Evolutionary conservation across 495 filamentous ascomycete genomes (phyloP).

Genomic region (Hypoxylon fragiforme): DNA sequence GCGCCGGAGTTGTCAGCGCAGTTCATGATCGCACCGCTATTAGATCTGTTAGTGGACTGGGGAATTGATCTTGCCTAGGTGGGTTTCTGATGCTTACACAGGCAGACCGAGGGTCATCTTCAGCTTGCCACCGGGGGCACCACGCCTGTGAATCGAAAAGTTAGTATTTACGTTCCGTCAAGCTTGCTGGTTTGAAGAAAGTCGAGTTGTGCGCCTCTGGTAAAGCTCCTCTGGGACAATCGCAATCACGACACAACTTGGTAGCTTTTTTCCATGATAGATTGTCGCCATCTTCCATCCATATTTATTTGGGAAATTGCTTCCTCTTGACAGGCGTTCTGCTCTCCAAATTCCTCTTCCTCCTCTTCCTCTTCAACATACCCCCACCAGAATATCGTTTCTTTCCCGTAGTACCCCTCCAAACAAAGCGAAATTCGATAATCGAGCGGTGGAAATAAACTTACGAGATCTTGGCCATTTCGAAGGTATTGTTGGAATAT

Average conservation of each 20-base stretch:
- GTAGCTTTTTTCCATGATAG: too few relatives aligned
- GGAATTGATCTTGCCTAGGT: constrained; percentile 64
- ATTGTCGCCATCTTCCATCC: too few relatives aligned
- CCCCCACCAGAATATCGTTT: constrained; percentile 19
- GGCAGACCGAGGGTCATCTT: constrained; percentile 99
- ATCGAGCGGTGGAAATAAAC: constrained; percentile 36
- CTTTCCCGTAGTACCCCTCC: constrained; percentile 17
- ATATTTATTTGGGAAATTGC: too few relatives aligned
- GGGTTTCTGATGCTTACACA: constrained; percentile 69
- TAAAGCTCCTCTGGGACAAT: constrained; percentile 2
- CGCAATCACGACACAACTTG: background rate
- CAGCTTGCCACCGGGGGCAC: constrained; percentile 98
- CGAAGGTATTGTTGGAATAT: constrained; percentile 39
- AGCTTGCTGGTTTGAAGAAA: background rate
- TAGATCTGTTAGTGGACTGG: constrained; percentile 61
- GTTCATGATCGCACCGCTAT: constrained; percentile 96
- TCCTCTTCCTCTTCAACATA: background rate
- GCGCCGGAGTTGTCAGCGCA: constrained; percentile 94
- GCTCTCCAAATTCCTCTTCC: background rate
- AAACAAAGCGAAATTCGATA: constrained; percentile 10
- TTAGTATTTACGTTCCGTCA: constrained; percentile 14
- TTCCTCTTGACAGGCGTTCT: background rate
- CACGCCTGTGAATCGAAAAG: constrained; percentile 61
- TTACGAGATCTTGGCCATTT: constrained; percentile 58
- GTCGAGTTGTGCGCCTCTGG: background rate